A percentile compares a stretch with the other conserved stretches of the same genome.
Evolutionary conservation across 345 rosid genomes (phyloP).

Genomic region (Psidium guajava): DNA sequence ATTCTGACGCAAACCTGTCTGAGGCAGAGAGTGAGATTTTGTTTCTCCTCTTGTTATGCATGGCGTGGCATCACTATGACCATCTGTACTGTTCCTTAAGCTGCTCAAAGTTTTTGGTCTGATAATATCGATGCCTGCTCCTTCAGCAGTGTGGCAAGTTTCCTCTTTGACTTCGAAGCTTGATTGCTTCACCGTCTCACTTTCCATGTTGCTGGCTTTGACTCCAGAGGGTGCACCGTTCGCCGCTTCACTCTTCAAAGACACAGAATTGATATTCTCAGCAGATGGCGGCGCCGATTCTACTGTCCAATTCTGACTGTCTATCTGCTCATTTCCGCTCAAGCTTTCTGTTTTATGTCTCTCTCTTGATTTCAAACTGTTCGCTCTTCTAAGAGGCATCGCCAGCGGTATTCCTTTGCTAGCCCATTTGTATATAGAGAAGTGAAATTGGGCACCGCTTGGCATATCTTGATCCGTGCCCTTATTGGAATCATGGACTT

Average conservation of each 20-base stretch:
- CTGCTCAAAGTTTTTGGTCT: neutral
- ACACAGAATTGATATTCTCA: neutral
- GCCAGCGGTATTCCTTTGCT: constrained; percentile 49
- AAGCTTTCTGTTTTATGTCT: constrained; percentile 24
- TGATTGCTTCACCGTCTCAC: neutral
- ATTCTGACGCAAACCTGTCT: constrained; percentile 6
- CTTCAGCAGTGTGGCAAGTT: constrained; percentile 6
- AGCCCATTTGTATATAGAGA: constrained; percentile 94
- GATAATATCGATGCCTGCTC: neutral
- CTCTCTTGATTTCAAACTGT: constrained; percentile 24
- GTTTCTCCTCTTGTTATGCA: constrained; percentile 7
- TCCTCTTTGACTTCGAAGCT: neutral
- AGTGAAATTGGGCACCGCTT: constrained; percentile 43
- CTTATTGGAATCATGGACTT: constrained; percentile 9
- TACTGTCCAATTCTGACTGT: constrained; percentile 5
- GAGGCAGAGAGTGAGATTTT: constrained; percentile 3
- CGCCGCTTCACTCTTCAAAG: neutral
- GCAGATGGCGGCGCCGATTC: constrained; percentile 1
- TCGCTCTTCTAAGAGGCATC: constrained; percentile 30
- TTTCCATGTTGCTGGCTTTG: constrained; percentile 4
- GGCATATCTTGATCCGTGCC: constrained; percentile 13
- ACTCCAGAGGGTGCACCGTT: neutral
- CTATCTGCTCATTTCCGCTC: constrained; percentile 15
- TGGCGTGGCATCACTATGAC: neutral
- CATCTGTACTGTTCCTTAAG: neutral